Percentiles rank a stretch among this genome's conserved stretches.
These are phyloP conservation scores for Pseudogymnoascus sp. DNA, from an alignment of 2,329 filamentous ascomycete species.

Conservation along the genomic window DNA sequence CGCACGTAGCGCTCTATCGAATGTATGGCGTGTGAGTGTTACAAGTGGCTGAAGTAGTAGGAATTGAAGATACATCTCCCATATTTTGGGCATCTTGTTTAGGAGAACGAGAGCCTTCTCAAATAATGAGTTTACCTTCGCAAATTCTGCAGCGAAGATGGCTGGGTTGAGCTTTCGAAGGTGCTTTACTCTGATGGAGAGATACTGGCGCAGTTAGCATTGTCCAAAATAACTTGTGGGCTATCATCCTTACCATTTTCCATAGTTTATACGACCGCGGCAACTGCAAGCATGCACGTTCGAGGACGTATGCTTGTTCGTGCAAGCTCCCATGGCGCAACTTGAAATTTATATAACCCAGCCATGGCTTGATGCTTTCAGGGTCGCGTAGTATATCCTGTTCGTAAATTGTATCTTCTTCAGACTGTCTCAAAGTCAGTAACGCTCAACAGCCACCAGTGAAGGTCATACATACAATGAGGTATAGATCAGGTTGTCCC, in stretches of 20 bases:
- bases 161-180: constrained; percentile 76
- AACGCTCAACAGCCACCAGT: background rate
- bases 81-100: constrained; percentile 98
- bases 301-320: constrained; percentile 81
- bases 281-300: constrained; percentile 81
- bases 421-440: constrained; percentile 46
- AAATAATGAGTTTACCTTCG: constrained; percentile 91
- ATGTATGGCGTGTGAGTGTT: constrained; percentile 75
- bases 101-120: constrained; percentile 86
- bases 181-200: constrained; percentile 75
- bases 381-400: constrained; percentile 85
- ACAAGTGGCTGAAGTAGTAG: constrained; percentile 86
- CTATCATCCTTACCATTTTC: constrained; percentile 62
- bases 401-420: constrained; percentile 92
- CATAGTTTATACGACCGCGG: constrained; percentile 96
- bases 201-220: constrained; percentile 50
- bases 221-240: background rate
- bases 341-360: constrained; percentile 90
- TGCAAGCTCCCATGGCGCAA: constrained; percentile 72
- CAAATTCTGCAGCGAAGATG: constrained; percentile 69
- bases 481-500: constrained; percentile 28
- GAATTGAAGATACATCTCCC: constrained; percentile 95
- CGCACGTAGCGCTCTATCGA: constrained; percentile 85
- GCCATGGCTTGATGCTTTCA: constrained; percentile 85
- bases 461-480: constrained; percentile 26